phyloP scores from a whole-genome alignment of 352 stramenopile genomes.

The Phytophthora ohioensis region DNA sequence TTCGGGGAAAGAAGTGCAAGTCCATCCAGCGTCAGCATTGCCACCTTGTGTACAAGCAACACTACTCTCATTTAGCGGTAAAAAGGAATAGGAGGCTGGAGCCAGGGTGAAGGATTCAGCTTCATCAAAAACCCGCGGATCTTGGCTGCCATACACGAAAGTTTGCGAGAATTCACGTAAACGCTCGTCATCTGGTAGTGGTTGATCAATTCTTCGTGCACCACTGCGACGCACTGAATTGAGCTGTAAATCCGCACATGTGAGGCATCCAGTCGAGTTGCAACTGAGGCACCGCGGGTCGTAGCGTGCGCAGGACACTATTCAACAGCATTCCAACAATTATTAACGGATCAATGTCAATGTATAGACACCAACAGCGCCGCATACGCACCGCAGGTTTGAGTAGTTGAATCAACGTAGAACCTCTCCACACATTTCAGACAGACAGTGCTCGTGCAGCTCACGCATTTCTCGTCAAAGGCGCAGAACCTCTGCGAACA shows the following conservation, averaged over 20 bases:
- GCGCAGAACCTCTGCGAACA: constrained; percentile 77
- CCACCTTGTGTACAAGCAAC: constrained; percentile 70
- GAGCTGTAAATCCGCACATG: constrained; percentile 92
- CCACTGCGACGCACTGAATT: constrained; percentile 93
- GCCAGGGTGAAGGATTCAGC: constrained; percentile 85
- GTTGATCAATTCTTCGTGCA: constrained; percentile 62
- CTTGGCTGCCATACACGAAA: constrained; percentile 92
- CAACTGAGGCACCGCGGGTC: constrained; percentile 94
- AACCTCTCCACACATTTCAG: constrained; percentile 89
- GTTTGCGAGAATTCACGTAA: constrained; percentile 89
- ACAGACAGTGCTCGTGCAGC: constrained; percentile 86
- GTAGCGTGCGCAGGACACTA: constrained; percentile 84
- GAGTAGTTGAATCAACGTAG: constrained; percentile 72
- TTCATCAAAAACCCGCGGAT: constrained; percentile 93
- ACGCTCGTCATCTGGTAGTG: constrained; percentile 91
- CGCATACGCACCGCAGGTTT: constrained; percentile 71
- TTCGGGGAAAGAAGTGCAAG: constrained; percentile 50
- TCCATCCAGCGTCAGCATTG: constrained; percentile 69
- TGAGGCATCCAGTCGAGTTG: constrained; percentile 72
- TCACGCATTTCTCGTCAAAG: constrained; percentile 89
- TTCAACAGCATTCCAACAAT: background rate
- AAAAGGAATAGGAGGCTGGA: constrained; percentile 20
- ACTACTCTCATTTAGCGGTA: constrained; percentile 64
- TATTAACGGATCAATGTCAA: background rate
- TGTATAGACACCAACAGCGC: background rate